These are phyloP conservation scores for Tothia fuscella DNA, from an alignment of 2,329 filamentous ascomycete species.

Conservation along the genomic window DNA sequence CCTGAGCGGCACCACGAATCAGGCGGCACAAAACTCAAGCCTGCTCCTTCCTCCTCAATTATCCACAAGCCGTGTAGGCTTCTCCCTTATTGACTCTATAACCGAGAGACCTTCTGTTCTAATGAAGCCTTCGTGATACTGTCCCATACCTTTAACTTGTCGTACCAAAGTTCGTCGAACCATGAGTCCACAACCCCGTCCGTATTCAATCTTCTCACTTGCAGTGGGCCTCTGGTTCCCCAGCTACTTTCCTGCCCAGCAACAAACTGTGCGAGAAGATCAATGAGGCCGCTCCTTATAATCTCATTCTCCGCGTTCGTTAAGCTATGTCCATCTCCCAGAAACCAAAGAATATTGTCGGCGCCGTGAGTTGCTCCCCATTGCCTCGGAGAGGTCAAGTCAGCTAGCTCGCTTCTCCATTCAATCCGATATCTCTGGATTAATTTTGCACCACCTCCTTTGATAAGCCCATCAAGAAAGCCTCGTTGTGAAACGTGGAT, in stretches of 20 bases:
- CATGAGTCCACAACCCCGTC: constrained; percentile 36
- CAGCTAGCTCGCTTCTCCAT: constrained; percentile 38
- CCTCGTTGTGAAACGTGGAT: constrained; percentile 42
- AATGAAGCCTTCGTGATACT: background rate
- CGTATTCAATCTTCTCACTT: constrained; percentile 32
- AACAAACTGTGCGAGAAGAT: constrained; percentile 29
- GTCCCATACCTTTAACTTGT: constrained; percentile 37
- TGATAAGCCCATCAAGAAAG: constrained; percentile 33
- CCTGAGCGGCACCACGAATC: too few relatives aligned
- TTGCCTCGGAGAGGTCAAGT: constrained; percentile 26
- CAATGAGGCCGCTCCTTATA: constrained; percentile 26
- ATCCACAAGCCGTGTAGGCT: too few relatives aligned
- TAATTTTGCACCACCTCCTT: constrained; percentile 31
- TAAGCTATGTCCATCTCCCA: constrained; percentile 35
- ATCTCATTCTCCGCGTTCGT: constrained; percentile 32
- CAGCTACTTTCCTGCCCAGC: constrained; percentile 27
- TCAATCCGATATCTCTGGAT: constrained; percentile 43
- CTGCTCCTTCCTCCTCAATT: too few relatives aligned
- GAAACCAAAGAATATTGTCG: constrained; percentile 45
- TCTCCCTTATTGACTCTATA: too few relatives aligned
- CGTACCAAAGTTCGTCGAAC: constrained; percentile 34
- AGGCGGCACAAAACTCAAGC: too few relatives aligned
- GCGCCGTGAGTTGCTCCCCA: constrained; percentile 45
- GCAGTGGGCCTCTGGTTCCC: constrained; percentile 23
- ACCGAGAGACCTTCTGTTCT: background rate